Evolutionary conservation across 2,329 filamentous ascomycete species (phyloP), one percentile per base, ranked within the genome.

Genomic region (Fusarium sp.): DNA sequence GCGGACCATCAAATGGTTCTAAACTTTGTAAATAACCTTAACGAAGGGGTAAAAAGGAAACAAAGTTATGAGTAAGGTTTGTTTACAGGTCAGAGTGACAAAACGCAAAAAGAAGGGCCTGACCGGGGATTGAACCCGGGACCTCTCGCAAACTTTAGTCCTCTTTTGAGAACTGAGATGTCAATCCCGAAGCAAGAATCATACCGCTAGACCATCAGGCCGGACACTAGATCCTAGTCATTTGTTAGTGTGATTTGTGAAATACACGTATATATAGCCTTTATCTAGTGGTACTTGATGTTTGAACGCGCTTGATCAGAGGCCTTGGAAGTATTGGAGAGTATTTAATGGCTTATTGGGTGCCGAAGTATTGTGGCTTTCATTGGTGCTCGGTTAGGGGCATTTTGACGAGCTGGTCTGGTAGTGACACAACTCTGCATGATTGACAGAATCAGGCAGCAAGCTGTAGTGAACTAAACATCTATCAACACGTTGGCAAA

Each of bases 81-180:
- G 5, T 16, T 1, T 6, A 2, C 0, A 38, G 8, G 9, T 11
- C 4, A 2, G 4, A 18, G 11, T 8, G 1, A 0, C 0, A 12
- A 25, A 12, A 1, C 5, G 16, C 44, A 53, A 67, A 67, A 67
- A 30, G 14, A 46, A 47, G 80, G 80, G 80, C 80, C 80, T 81
- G 80, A 79, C 81, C 81, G 80, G 79, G 81, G 80, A 82, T 82
- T 80, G 81, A 82, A 82, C 81, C 80, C 81, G 81, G 80, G 81
- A 82, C 81, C 81, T 82, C 81, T 81, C 81, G 81, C 81, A 82
- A 75, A 43, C 55, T 59, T 18, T 50, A 67, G 63, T 46, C 3
- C 56, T 56, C 47, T 50, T 10, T 0, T 49, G 14, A 68, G 55
- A 46, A 66, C 63, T 57, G 57, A 68, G 64, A 68, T 64, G 64